phyloP scores from a whole-genome alignment of 768 basidiomycete genomes.

The Trametes elegans region DNA sequence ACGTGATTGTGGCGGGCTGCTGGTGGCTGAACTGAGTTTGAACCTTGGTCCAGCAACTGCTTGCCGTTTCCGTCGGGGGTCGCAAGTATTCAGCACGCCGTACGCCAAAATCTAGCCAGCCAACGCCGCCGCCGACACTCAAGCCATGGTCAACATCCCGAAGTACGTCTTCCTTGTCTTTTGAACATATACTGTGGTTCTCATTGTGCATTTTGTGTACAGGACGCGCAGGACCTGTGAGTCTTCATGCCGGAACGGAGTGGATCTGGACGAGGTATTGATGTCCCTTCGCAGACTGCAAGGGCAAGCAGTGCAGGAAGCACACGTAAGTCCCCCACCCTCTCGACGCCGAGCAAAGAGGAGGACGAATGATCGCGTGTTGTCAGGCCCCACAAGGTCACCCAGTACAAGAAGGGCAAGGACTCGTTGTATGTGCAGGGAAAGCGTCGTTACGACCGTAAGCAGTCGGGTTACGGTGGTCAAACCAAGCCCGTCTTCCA shows the following conservation, averaged over 20 bases:
- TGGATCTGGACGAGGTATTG: constrained; percentile 12
- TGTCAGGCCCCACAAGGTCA: constrained; percentile 93
- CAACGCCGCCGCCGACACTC: constrained; percentile 32
- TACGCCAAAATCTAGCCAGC: constrained; percentile 25
- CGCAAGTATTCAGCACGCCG: constrained; percentile 16
- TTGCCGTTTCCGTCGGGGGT: constrained; percentile 22
- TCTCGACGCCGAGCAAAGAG: background rate
- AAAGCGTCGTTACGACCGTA: constrained; percentile 99
- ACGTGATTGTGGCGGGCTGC: background rate
- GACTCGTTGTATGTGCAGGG: constrained; percentile 97
- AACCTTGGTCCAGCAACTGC: constrained; percentile 27
- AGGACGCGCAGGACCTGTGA: constrained; percentile 97
- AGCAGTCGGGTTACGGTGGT: constrained; percentile 98
- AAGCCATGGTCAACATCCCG: constrained; percentile 91
- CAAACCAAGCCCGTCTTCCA: constrained; percentile 99
- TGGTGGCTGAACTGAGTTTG: constrained; percentile 27
- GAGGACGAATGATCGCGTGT: constrained; percentile 11
- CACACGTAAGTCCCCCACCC: constrained; percentile 68
- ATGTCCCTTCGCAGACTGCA: constrained; percentile 63
- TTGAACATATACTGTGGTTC: background rate
- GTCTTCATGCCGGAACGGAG: constrained; percentile 33
- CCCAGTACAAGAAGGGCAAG: constrained; percentile 99
- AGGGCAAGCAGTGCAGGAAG: constrained; percentile 95
- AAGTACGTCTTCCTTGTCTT: constrained; percentile 58
- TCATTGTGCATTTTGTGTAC: constrained; percentile 19